phyloP scores from a whole-genome alignment of 805 yeast genomes.

The Zygotorulaspora chibaensis region DNA sequence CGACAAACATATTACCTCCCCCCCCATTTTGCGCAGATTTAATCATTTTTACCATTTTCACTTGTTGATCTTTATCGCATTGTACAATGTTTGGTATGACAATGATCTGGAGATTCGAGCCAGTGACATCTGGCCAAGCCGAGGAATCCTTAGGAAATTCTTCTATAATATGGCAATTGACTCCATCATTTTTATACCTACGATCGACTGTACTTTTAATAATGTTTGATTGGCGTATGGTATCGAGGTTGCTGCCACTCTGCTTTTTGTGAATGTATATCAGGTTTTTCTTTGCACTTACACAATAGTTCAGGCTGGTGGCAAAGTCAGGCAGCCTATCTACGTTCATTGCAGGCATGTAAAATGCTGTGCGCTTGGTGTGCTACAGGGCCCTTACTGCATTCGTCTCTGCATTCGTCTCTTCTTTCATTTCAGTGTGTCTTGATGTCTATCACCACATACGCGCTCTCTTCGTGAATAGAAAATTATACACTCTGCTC shows the following conservation, averaged over 20 bases:
- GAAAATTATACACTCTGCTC: slow-evolving; percentile 48
- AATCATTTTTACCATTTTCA: slow-evolving; percentile 13
- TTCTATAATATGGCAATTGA: slow-evolving; percentile 7
- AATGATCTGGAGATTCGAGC: slow-evolving; percentile 6
- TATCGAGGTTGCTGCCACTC: slow-evolving; percentile 6
- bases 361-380: not conserved
- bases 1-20: slow-evolving; percentile 6
- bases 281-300: slow-evolving; percentile 19
- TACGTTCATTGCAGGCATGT: slow-evolving; percentile 3
- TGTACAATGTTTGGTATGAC: slow-evolving; percentile 21
- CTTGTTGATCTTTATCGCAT: slow-evolving; percentile 14
- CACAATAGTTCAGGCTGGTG: slow-evolving; percentile 19
- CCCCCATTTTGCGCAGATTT: slow-evolving; percentile 1
- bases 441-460: not conserved
- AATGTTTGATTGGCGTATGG: slow-evolving; percentile 10
- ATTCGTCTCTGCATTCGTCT: too few species aligned
- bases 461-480: not conserved
- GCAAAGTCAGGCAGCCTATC: slow-evolving; percentile 18
- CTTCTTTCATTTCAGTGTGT: too few species aligned
- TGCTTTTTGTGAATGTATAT: slow-evolving; percentile 15
- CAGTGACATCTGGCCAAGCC: not conserved
- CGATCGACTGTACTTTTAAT: slow-evolving; percentile 11
- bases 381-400: not conserved
- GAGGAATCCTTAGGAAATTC: slow-evolving; percentile 2
- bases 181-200: slow-evolving; percentile 4